These are phyloP conservation scores for Smithsoniella earleae DNA, from an alignment of 163 green algal species.

Conservation along the genomic window DNA sequence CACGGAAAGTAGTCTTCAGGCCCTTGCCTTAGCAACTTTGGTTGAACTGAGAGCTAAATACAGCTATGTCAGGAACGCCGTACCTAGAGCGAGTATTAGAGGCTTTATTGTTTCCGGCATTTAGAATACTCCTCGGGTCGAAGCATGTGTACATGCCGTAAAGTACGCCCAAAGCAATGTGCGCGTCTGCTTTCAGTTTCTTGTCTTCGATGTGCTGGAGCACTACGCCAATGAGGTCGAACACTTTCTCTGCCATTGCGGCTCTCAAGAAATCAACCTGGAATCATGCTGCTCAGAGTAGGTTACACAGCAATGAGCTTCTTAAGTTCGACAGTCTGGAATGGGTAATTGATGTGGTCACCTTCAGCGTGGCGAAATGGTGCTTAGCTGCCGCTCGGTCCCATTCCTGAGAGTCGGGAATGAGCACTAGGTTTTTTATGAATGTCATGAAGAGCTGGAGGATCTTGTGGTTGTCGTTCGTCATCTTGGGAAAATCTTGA, in stretches of 20 bases:
- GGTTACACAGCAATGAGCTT: too few relatives aligned
- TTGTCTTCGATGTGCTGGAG: conserved; percentile 5
- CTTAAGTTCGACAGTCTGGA: too few relatives aligned
- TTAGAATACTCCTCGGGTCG: neutral
- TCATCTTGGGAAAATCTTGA: neutral
- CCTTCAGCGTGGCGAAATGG: conserved; percentile 6
- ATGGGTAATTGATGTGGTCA: too few relatives aligned
- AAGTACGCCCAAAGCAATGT: neutral
- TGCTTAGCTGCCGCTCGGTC: neutral
- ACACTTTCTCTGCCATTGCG: conserved; percentile 9
- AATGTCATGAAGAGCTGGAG: conserved; percentile 24
- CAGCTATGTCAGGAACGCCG: too few relatives aligned
- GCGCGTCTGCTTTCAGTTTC: conserved; percentile 8
- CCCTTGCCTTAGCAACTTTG: too few relatives aligned
- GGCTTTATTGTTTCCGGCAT: too few relatives aligned
- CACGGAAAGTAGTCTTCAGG: too few relatives aligned
- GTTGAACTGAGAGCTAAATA: too few relatives aligned
- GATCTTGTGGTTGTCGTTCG: conserved; percentile 11
- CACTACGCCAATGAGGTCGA: conserved; percentile 5
- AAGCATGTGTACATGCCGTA: neutral
- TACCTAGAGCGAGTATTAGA: too few relatives aligned
- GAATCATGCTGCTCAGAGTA: too few relatives aligned
- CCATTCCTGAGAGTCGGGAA: conserved; percentile 14
- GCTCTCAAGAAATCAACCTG: conserved; percentile 16
- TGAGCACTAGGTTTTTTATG: conserved; percentile 16